Conservation (phyloP, 768 basidiomycete genomes). For the Pleurotus djamor region DNA sequence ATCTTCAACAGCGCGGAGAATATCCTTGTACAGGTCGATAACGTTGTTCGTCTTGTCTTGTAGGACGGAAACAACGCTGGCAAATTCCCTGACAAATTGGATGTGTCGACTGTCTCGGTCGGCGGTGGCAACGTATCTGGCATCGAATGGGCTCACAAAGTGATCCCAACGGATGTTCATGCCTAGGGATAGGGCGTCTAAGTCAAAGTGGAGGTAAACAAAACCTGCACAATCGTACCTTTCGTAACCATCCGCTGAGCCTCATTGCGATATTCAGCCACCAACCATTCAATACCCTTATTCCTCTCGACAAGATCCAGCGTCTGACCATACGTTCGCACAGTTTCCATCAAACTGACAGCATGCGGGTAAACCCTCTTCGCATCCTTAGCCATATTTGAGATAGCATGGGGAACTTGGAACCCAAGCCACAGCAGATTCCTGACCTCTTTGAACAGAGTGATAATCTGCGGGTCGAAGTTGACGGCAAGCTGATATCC, state of each 20-base stretch:
- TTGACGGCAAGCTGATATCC: slow-evolving; percentile 90
- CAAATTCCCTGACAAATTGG: slow-evolving; percentile 94
- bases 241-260: slow-evolving; percentile 90
- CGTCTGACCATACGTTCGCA: slow-evolving; percentile 96
- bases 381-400: slow-evolving; percentile 98
- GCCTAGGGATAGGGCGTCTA: slow-evolving; percentile 40
- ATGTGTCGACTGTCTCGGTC: slow-evolving; percentile 88
- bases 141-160: slow-evolving; percentile 93
- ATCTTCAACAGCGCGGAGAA: slow-evolving; percentile 82
- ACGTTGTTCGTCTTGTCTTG: slow-evolving; percentile 94
- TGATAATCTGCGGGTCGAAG: slow-evolving; percentile 98
- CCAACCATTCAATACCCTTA: slow-evolving; percentile 89
- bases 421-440: slow-evolving; percentile 96
- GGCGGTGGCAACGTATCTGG: slow-evolving; percentile 69
- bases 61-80: slow-evolving; percentile 79
- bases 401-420: slow-evolving; percentile 91
- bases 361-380: slow-evolving; percentile 98
- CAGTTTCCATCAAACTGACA: slow-evolving; percentile 97
- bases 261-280: slow-evolving; percentile 93
- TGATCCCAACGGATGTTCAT: slow-evolving; percentile 97
- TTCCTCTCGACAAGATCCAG: slow-evolving; percentile 88
- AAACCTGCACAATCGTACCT: slow-evolving; percentile 48
- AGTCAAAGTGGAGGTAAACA: neutral
- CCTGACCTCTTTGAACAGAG: slow-evolving; percentile 96
- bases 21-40: slow-evolving; percentile 88